phyloP scores from a whole-genome alignment of 352 stramenopile genomes.

The Pythium dissotocum region DNA sequence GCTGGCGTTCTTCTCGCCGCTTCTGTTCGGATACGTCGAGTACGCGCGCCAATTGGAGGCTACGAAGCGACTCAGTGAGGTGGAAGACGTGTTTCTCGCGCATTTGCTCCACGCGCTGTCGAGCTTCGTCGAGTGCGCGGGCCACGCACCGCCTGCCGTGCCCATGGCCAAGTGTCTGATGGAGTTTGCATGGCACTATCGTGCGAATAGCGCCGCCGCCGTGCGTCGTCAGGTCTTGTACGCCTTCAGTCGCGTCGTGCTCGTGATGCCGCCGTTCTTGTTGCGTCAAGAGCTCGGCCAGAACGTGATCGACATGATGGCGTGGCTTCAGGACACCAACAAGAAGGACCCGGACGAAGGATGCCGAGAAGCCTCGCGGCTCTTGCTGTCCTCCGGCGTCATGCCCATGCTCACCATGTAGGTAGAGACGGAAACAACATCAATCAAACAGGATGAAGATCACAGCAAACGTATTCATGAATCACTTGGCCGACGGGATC shows the following conservation, averaged over 20 bases:
- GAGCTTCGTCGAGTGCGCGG: slow-evolving; percentile 68
- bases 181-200: slow-evolving; percentile 70
- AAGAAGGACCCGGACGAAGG: slow-evolving; percentile 58
- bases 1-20: slow-evolving; percentile 69
- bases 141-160: slow-evolving; percentile 53
- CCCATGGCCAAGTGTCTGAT: slow-evolving; percentile 72
- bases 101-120: slow-evolving; percentile 70
- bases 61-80: slow-evolving; percentile 36
- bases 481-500: not conserved
- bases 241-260: slow-evolving; percentile 64
- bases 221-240: slow-evolving; percentile 78
- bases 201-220: slow-evolving; percentile 39
- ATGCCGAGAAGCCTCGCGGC: slow-evolving; percentile 59
- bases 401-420: slow-evolving; percentile 37
- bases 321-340: slow-evolving; percentile 55
- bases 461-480: not conserved
- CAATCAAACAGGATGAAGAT: not conserved
- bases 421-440: not conserved
- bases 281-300: slow-evolving; percentile 58
- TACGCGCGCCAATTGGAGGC: slow-evolving; percentile 42
- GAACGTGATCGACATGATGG: slow-evolving; percentile 41
- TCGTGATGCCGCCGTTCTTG: slow-evolving; percentile 58
- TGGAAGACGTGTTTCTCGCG: slow-evolving; percentile 70
- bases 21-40: slow-evolving; percentile 72
- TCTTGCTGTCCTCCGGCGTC: slow-evolving; percentile 52